Percentiles rank a stretch among this genome's conserved stretches.
Conservation (phyloP, 2,329 filamentous ascomycete genomes). For the Calonectria naviculata region DNA sequence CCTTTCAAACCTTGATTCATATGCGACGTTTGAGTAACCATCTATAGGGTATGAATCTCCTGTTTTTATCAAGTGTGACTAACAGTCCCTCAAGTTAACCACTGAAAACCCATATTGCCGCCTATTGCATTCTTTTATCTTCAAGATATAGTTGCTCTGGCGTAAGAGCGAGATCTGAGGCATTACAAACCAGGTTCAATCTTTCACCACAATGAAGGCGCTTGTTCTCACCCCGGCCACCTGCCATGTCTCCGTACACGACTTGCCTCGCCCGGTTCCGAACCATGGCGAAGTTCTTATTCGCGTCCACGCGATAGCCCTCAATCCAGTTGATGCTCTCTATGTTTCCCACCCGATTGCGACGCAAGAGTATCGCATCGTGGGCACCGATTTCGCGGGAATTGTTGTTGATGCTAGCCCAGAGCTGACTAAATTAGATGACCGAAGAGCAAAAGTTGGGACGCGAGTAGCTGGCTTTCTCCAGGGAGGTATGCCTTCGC, state of each 20-base stretch:
- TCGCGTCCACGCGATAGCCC: constrained; percentile 36
- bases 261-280: constrained; percentile 30
- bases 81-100: too few relatives aligned
- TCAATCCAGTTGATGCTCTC: constrained; percentile 45
- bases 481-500: constrained; percentile 46
- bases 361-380: constrained; percentile 37
- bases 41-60: background rate
- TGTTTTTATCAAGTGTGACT: too few relatives aligned
- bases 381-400: constrained; percentile 56
- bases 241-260: constrained; percentile 10
- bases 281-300: constrained; percentile 33
- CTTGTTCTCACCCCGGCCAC: constrained; percentile 31
- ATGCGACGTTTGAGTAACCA: background rate
- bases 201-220: constrained; percentile 33
- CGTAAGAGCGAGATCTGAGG: background rate
- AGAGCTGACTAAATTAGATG: constrained; percentile 18
- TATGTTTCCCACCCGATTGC: constrained; percentile 50
- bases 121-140: too few relatives aligned
- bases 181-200: background rate
- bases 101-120: too few relatives aligned
- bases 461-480: constrained; percentile 53
- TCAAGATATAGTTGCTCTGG: too few relatives aligned
- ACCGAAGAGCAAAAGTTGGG: constrained; percentile 38
- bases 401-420: constrained; percentile 36
- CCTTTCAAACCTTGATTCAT: too few relatives aligned